phyloP scores from a whole-genome alignment of 2,329 filamentous ascomycete genomes.

The Dactylellina parvicollis region DNA sequence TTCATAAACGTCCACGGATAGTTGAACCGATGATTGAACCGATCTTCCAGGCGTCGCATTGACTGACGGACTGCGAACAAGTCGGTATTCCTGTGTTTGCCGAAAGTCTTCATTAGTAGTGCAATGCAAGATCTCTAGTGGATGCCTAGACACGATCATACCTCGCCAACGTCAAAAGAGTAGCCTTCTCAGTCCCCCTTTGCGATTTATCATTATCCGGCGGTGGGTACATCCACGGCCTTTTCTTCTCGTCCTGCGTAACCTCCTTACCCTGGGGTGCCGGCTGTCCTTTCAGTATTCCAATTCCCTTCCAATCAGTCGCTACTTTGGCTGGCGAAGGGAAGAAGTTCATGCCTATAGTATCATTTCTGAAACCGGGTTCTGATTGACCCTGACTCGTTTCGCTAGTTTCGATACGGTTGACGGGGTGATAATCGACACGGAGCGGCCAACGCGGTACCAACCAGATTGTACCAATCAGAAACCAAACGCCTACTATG shows the following conservation, averaged over 20 bases:
- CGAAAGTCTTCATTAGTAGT: no score
- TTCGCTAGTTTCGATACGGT: no score
- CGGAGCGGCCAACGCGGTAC: conserved; percentile 1
- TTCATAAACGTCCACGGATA: conserved; percentile 58
- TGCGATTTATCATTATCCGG: neutral
- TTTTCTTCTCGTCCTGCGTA: neutral
- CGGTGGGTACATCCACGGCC: conserved; percentile 17
- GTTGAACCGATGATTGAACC: conserved; percentile 56
- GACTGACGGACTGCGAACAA: conserved; percentile 52
- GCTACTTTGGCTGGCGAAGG: neutral
- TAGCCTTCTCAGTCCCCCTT: conserved; percentile 56
- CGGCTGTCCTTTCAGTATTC: neutral
- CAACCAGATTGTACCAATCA: conserved; percentile 27
- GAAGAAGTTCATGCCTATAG: no score
- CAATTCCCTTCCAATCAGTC: neutral
- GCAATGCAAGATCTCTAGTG: neutral
- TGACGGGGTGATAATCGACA: no score
- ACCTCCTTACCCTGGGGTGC: neutral
- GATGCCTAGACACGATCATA: neutral
- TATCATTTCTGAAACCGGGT: no score
- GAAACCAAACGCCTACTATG: conserved; percentile 6
- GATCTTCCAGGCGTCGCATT: conserved; percentile 57
- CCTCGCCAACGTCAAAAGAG: conserved; percentile 57
- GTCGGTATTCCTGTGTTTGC: conserved; percentile 47
- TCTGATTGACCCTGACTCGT: no score